These are phyloP conservation scores for Diplodia sapinea DNA, from an alignment of 2,329 filamentous ascomycete species.

Conservation along the genomic window DNA sequence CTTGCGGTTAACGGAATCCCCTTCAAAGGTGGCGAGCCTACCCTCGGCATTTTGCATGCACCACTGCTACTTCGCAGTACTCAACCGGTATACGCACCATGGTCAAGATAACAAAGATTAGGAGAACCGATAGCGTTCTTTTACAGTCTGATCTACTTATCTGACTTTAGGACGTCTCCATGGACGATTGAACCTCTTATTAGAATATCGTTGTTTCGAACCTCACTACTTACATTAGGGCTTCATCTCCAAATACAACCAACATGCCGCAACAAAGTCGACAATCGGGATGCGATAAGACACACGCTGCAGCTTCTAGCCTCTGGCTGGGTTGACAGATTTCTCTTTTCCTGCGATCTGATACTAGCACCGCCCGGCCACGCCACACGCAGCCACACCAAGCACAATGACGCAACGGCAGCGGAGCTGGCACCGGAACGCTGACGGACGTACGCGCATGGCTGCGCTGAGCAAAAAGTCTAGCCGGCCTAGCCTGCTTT, in stretches of 20 bases:
- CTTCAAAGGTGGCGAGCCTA: too few relatives aligned
- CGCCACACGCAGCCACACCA: not conserved
- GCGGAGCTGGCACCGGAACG: not conserved
- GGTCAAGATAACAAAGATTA: not conserved
- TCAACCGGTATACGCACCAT: not conserved
- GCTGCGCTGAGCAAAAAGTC: not conserved
- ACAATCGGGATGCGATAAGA: not conserved
- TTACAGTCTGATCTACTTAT: not conserved
- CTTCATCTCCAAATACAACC: not conserved
- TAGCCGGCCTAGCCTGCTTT: not conserved
- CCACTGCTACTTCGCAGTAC: too few relatives aligned
- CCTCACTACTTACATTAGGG: not conserved
- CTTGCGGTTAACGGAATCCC: too few relatives aligned
- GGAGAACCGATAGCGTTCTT: not conserved
- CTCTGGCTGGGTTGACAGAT: not conserved
- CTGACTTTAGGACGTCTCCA: not conserved
- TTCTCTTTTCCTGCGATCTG: too few relatives aligned
- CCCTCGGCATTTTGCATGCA: not conserved
- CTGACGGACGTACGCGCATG: not conserved
- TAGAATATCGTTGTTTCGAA: not conserved
- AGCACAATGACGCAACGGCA: constrained; percentile 1
- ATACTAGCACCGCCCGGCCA: not conserved
- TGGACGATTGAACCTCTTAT: not conserved
- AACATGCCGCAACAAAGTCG: not conserved
- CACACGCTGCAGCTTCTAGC: not conserved